phyloP scores from a whole-genome alignment of 2,329 filamentous ascomycete genomes.

The Cladosporium sp. region DNA sequence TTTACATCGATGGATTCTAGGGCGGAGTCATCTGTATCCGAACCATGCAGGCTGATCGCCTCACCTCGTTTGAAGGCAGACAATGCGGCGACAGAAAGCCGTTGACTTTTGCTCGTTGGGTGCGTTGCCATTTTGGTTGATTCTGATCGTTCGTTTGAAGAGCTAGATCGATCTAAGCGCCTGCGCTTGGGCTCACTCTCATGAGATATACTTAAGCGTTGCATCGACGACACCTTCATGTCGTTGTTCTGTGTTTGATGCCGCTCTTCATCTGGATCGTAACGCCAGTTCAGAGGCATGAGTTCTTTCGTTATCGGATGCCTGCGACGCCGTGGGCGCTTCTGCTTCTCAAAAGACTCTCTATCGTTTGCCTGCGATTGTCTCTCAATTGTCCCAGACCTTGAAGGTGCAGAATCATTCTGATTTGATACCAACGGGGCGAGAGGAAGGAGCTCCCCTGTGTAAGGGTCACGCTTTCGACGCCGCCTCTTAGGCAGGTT shows the following conservation, averaged over 20 bases:
- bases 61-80: not conserved
- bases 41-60: not conserved
- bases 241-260: not conserved
- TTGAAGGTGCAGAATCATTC: not conserved
- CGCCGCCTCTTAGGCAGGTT: conserved; percentile 19
- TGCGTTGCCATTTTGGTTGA: not conserved
- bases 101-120: not conserved
- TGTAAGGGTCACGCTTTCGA: conserved; percentile 27
- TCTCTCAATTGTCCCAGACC: not conserved
- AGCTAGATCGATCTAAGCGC: conserved; percentile 4
- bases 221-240: conserved; percentile 13
- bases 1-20: not conserved
- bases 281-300: conserved; percentile 30
- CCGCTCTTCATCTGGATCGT: conserved; percentile 18
- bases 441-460: conserved; percentile 27
- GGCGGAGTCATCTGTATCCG: not conserved
- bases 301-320: conserved; percentile 29
- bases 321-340: conserved; percentile 24
- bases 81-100: not conserved
- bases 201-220: conserved; percentile 17
- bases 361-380: not conserved
- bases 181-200: conserved; percentile 18
- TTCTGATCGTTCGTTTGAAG: not conserved
- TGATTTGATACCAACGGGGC: not conserved
- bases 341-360: conserved; percentile 10